Percentiles rank a stretch among this genome's conserved stretches.
phyloP scores from a whole-genome alignment of 2,329 filamentous ascomycete genomes.

The Fusarium nygamai region DNA sequence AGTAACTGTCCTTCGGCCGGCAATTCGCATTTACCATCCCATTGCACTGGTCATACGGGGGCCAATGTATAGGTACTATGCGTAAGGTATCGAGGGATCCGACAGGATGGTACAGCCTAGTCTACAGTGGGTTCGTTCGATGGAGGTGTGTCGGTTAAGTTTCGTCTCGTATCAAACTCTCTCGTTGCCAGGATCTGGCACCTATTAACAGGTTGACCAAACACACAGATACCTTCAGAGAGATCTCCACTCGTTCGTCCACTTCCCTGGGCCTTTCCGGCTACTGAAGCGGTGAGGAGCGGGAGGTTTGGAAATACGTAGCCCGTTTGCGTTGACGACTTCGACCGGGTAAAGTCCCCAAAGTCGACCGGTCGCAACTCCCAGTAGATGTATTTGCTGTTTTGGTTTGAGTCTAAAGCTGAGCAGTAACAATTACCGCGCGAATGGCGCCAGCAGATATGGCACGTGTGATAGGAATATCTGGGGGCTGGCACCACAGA shows the following conservation, averaged over 20 bases:
- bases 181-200: neutral
- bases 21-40: neutral
- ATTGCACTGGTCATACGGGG: neutral
- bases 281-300: conserved; percentile 8
- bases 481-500: conserved; percentile 9
- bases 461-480: conserved; percentile 2
- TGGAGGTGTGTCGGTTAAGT: conserved; percentile 19
- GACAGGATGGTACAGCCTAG: conserved; percentile 41
- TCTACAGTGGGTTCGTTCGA: conserved; percentile 21
- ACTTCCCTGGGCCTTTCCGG: conserved; percentile 1
- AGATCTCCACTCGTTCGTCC: conserved; percentile 14
- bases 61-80: conserved; percentile 15
- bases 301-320: neutral
- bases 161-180: conserved; percentile 28
- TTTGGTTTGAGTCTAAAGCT: neutral
- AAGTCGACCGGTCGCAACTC: neutral
- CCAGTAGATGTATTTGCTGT: neutral
- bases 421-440: neutral
- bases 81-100: conserved; percentile 34
- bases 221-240: conserved; percentile 2
- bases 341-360: neutral
- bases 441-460: neutral
- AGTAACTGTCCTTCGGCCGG: neutral
- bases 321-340: neutral
- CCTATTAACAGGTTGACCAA: neutral